Percentiles rank a stretch among this genome's conserved stretches.
These are phyloP conservation scores for Pseudogymnoascus sp. DNA, from an alignment of 2,329 filamentous ascomycete species.

Conservation along the genomic window DNA sequence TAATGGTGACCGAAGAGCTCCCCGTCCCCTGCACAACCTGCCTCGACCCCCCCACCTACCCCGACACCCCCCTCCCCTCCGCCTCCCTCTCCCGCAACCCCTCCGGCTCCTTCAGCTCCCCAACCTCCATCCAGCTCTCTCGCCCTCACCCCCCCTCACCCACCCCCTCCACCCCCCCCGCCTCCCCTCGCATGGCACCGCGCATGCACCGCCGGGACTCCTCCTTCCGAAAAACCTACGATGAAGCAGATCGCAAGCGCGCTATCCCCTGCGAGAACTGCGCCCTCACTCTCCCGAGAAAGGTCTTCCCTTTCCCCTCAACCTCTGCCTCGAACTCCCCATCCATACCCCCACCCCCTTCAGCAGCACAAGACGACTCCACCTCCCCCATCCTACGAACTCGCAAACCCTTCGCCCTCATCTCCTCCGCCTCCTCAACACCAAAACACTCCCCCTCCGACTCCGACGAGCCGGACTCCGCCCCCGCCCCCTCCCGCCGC, in stretches of 20 bases:
- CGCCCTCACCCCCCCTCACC: slow-evolving; percentile 32
- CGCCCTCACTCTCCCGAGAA: slow-evolving; percentile 54
- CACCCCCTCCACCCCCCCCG: slow-evolving; percentile 49
- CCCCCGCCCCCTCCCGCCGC: neutral
- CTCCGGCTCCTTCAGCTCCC: neutral
- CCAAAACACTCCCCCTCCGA: slow-evolving; percentile 26
- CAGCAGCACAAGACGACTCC: slow-evolving; percentile 24
- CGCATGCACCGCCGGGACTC: slow-evolving; percentile 43
- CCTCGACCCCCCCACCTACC: slow-evolving; percentile 33
- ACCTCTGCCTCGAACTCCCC: slow-evolving; percentile 43
- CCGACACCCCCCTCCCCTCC: neutral
- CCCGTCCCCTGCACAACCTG: slow-evolving; percentile 54
- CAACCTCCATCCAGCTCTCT: neutral
- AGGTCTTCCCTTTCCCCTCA: slow-evolving; percentile 48
- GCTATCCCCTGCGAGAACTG: slow-evolving; percentile 62
- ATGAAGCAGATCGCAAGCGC: slow-evolving; percentile 56
- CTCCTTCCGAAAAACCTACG: slow-evolving; percentile 55
- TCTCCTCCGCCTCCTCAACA: slow-evolving; percentile 34
- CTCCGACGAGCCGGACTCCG: slow-evolving; percentile 14
- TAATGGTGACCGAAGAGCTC: slow-evolving; percentile 62
- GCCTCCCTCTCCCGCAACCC: neutral
- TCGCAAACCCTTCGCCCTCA: slow-evolving; percentile 50
- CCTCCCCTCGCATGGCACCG: slow-evolving; percentile 40
- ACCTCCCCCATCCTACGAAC: slow-evolving; percentile 51
- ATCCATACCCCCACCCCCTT: slow-evolving; percentile 24